Percentiles rank a stretch among this genome's conserved stretches.
phyloP scores from a whole-genome alignment of 179 eudicot genomes.

The Sideroxylon spinosum region DNA sequence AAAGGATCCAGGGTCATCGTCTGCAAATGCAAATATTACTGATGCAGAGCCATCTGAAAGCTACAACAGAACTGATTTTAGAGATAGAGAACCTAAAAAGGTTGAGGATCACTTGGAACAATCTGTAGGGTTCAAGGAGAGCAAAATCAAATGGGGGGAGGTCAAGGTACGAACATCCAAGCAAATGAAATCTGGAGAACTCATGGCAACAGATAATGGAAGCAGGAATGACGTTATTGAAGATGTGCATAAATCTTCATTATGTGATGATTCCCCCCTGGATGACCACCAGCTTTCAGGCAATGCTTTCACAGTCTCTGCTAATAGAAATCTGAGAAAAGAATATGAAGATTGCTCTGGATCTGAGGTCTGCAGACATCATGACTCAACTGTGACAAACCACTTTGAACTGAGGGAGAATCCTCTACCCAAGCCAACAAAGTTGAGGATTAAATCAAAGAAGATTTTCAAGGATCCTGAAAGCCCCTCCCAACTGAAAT shows the following conservation, averaged over 20 bases:
- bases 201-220: conserved; percentile 10
- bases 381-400: conserved; percentile 14
- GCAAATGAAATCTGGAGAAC: conserved; percentile 32
- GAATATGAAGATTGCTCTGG: conserved; percentile 2
- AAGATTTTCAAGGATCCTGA: conserved; percentile 27
- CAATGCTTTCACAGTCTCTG: conserved; percentile 18
- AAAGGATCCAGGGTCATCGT: conserved; percentile 27
- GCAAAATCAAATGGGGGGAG: conserved; percentile 51
- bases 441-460: conserved; percentile 54
- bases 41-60: conserved; percentile 31
- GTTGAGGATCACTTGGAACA: conserved; percentile 26
- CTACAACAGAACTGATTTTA: conserved; percentile 31
- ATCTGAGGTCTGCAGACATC: conserved; percentile 20
- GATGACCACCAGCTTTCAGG: conserved; percentile 9
- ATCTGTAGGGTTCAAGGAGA: conserved; percentile 28
- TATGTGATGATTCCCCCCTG: background rate
- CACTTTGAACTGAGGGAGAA: conserved; percentile 25
- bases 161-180: conserved; percentile 54
- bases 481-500: conserved; percentile 26
- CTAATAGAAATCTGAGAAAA: conserved; percentile 16
- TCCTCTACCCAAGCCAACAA: conserved; percentile 38
- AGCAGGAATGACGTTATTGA: conserved; percentile 17
- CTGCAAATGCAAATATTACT: conserved; percentile 28
- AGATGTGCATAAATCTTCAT: conserved; percentile 18
- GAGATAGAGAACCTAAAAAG: conserved; percentile 29